Evolutionary conservation across 495 filamentous ascomycete genomes (phyloP), one percentile per base, ranked within the genome.

Genomic region (Penicillium taxi): DNA sequence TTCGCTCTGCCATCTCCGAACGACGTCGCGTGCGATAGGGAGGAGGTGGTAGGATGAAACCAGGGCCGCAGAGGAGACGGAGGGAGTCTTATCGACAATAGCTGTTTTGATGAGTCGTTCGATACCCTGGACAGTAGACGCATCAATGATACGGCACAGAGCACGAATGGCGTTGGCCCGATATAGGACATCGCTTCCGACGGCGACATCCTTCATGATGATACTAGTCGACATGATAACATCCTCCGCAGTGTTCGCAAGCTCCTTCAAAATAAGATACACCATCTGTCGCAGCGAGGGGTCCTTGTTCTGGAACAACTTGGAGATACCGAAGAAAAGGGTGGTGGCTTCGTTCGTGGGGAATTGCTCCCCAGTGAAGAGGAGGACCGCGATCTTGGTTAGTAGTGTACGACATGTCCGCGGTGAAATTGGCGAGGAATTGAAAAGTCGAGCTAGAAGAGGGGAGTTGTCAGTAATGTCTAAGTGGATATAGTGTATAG

Each of bases 281-380:
- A 99, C 90, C 90, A 96, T 96, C 70, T 99, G 91, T 52, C 91
- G 87, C 61, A 99, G 74, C 45, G 85, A 87, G 48, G 89, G 85
- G 78, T 99, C 91, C 63, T 95, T 95, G 65, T 96, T 96, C 68
- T 99, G 91, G 73, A 99, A 99, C 40, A 99, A 79, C 70, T 99
- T 99, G 42, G 89, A 94, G 61, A 99, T 96, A 44, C 90, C 88
- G 66, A 99, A 96, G 76, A 99, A 99, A 40, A 99, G 84, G 28
- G 86, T 86, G 19, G 91, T 99, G 45, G 91, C 91, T 74, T 99
- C 91, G 50, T 93, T 91, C 46, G 82, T 87, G 26, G 89, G 91
- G 72, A 96, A 96, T 47, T 78, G 82, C 71, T 99, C 91, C 43
- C 93, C 91, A 17, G 89, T 96, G 66, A 96, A 95, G 45, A 96